A percentile compares a stretch with the other conserved stretches of the same genome.
Evolutionary conservation across 2,329 filamentous ascomycete species (phyloP).

Genomic region (Cladophialophora bantiana): DNA sequence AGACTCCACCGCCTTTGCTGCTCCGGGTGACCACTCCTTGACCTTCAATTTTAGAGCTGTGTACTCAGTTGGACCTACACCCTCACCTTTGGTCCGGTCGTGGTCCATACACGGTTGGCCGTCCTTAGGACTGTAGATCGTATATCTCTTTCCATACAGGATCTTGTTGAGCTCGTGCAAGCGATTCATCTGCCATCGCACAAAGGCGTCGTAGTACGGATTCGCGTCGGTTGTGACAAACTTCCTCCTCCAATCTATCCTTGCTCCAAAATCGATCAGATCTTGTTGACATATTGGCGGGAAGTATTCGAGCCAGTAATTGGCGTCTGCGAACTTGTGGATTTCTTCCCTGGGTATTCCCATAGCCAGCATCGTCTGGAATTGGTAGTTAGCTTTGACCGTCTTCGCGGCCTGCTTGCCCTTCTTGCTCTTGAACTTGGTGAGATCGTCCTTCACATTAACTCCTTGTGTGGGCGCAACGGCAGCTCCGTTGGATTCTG

Average conservation of each 20-base stretch:
- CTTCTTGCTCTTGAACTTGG: slow-evolving; percentile 92
- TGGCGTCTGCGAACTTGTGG: slow-evolving; percentile 89
- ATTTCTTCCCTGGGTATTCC: slow-evolving; percentile 89
- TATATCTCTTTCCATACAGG: slow-evolving; percentile 80
- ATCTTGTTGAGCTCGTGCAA: slow-evolving; percentile 42
- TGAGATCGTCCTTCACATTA: slow-evolving; percentile 76
- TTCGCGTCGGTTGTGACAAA: slow-evolving; percentile 97
- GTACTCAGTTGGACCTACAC: slow-evolving; percentile 87
- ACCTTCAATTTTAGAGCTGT: slow-evolving; percentile 90
- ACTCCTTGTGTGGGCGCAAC: slow-evolving; percentile 67
- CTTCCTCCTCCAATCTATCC: slow-evolving; percentile 91
- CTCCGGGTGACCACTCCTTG: slow-evolving; percentile 83
- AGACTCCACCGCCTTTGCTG: slow-evolving; percentile 72
- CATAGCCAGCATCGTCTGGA: slow-evolving; percentile 90
- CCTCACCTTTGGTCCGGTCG: slow-evolving; percentile 81
- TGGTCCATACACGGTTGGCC: slow-evolving; percentile 89
- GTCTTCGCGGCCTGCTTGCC: slow-evolving; percentile 90
- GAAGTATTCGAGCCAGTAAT: slow-evolving; percentile 91
- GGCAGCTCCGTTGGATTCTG: slow-evolving; percentile 54
- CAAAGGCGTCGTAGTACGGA: slow-evolving; percentile 94
- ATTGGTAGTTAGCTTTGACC: slow-evolving; percentile 93
- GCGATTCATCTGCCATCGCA: slow-evolving; percentile 72
- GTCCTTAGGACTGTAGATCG: slow-evolving; percentile 90
- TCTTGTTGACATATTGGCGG: slow-evolving; percentile 81
- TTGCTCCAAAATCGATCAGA: slow-evolving; percentile 80